These are phyloP conservation scores for Fusarium domesticum DNA, from an alignment of 2,329 filamentous ascomycete genomes.

Conservation along the genomic window DNA sequence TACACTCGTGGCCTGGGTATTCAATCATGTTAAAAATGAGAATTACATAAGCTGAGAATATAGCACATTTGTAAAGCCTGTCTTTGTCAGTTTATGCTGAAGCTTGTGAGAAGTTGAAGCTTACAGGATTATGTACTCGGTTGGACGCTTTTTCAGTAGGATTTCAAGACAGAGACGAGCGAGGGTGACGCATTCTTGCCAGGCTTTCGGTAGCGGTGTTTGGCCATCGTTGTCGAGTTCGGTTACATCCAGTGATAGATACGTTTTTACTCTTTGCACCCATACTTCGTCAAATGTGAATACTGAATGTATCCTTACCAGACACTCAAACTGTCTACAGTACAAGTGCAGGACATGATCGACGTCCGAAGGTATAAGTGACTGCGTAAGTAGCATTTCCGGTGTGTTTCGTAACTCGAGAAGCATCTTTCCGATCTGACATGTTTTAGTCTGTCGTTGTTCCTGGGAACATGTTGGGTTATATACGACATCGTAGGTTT, in stretches of 20 bases:
- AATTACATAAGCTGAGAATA: not conserved
- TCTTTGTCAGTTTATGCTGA: not conserved
- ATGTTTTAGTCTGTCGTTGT: not conserved
- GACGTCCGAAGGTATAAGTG: not conserved
- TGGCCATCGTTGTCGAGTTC: slow-evolving; percentile 13
- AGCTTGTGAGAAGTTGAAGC: not conserved
- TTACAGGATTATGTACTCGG: not conserved
- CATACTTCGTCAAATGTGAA: slow-evolving; percentile 20
- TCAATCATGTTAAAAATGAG: not conserved
- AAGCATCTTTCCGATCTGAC: slow-evolving; percentile 9
- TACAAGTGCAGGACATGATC: slow-evolving; percentile 12
- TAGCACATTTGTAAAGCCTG: not conserved
- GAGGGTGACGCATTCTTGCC: slow-evolving; percentile 16
- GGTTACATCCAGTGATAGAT: slow-evolving; percentile 14
- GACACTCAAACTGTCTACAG: slow-evolving; percentile 18
- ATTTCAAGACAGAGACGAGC: slow-evolving; percentile 1
- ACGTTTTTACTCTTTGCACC: slow-evolving; percentile 14
- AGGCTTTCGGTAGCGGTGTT: slow-evolving; percentile 14
- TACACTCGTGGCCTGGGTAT: not conserved
- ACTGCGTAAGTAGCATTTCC: slow-evolving; percentile 10
- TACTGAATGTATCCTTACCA: slow-evolving; percentile 14
- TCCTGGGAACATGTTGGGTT: slow-evolving; percentile 8
- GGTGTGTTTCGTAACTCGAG: slow-evolving; percentile 12
- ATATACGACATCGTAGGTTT: slow-evolving; percentile 17
- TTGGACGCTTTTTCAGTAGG: not conserved